Conservation (phyloP, 164 flowering plant species). For the Stephania cephalantha region DNA sequence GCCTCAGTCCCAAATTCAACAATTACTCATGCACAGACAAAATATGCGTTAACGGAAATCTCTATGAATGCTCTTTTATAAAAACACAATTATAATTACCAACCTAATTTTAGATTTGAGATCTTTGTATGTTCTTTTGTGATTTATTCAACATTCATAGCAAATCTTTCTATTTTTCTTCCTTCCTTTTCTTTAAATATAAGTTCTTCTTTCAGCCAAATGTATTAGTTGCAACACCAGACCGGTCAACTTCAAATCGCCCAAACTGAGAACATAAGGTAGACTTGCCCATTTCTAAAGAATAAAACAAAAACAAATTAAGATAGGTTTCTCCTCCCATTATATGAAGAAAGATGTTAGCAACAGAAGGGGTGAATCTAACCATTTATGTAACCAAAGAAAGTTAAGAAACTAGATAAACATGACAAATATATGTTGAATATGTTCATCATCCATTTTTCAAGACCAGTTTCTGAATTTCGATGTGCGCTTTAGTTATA, state of each 20-base stretch:
- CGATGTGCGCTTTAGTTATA: background rate
- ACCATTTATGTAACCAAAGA: background rate
- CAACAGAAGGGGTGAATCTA: background rate
- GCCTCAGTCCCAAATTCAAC: no score
- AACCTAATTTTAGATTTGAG: background rate
- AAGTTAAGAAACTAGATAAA: no score
- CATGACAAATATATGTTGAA: background rate
- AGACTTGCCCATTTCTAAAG: background rate
- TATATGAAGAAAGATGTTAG: background rate
- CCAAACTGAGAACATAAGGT: background rate
- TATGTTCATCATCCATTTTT: background rate
- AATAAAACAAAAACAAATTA: background rate
- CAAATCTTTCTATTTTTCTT: background rate
- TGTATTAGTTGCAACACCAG: background rate
- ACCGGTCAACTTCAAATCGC: background rate
- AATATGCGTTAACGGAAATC: background rate
- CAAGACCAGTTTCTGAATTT: background rate
- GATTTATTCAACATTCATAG: background rate
- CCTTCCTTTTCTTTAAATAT: background rate
- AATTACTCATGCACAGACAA: background rate
- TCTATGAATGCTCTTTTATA: background rate
- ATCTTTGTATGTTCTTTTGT: background rate
- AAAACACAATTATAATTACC: background rate
- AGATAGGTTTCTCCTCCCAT: background rate
- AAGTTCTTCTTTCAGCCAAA: background rate